Conservation (phyloP, 2,329 filamentous ascomycete species). For the Venturia asperata region DNA sequence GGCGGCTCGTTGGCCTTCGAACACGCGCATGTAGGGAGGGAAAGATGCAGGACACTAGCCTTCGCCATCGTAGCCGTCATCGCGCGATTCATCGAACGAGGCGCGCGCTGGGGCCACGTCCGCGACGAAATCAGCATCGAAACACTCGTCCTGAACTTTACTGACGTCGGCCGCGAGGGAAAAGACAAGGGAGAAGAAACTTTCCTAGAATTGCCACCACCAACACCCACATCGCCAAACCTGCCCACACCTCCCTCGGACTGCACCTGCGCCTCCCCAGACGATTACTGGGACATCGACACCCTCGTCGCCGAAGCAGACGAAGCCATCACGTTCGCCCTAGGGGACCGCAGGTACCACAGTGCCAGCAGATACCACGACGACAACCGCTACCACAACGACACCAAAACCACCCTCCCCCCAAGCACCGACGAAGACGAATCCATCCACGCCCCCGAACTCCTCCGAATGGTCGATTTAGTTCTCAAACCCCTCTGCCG, state of each 20-base stretch:
- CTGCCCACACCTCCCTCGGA: not conserved
- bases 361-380: too few relatives aligned
- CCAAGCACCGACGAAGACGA: not conserved
- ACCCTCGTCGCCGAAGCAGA: not conserved
- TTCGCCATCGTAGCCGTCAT: constrained; percentile 15
- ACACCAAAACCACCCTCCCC: too few relatives aligned
- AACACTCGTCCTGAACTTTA: constrained; percentile 11
- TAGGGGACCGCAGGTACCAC: not conserved
- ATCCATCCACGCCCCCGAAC: not conserved
- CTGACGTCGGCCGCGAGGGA: not conserved
- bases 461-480: constrained; percentile 15
- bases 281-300: constrained; percentile 7
- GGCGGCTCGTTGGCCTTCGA: not conserved
- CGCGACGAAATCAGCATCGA: constrained; percentile 9
- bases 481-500: constrained; percentile 16
- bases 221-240: not conserved
- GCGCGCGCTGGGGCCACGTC: constrained; percentile 12
- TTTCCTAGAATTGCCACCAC: not conserved
- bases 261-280: not conserved
- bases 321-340: not conserved
- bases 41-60: constrained; percentile 16
- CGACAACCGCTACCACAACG: too few relatives aligned
- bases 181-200: not conserved
- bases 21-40: not conserved
- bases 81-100: constrained; percentile 16